phyloP scores from a whole-genome alignment of 176 grass and related monocot species.

The Phoenix roebelenii region DNA sequence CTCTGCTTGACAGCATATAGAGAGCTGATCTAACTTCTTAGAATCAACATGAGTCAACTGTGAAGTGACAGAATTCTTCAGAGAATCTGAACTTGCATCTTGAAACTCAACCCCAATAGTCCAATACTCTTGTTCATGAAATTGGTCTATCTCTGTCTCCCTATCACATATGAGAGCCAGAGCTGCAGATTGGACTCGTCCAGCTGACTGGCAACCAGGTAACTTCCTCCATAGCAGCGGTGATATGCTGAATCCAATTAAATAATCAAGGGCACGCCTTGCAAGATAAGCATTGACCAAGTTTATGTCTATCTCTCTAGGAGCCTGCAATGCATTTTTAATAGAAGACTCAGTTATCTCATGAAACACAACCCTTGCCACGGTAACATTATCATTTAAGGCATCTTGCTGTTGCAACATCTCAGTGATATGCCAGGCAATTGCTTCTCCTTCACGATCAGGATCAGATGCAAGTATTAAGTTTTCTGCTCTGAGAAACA shows the following conservation, averaged over 20 bases:
- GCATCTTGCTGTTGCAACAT: slow-evolving; percentile 89
- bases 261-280: slow-evolving; percentile 83
- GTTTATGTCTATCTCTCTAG: slow-evolving; percentile 64
- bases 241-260: slow-evolving; percentile 93
- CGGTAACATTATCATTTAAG: slow-evolving; percentile 41
- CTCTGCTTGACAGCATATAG: slow-evolving; percentile 53
- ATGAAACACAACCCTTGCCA: slow-evolving; percentile 90
- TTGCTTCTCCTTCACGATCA: slow-evolving; percentile 98
- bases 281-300: slow-evolving; percentile 98
- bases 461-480: slow-evolving; percentile 98
- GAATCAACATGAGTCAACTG: slow-evolving; percentile 62
- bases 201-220: slow-evolving; percentile 89
- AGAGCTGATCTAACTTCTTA: slow-evolving; percentile 73
- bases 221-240: slow-evolving; percentile 94
- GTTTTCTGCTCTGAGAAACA: slow-evolving; percentile 63
- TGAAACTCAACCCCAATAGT: slow-evolving; percentile 45
- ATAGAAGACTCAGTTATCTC: slow-evolving; percentile 70
- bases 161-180: slow-evolving; percentile 85
- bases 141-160: slow-evolving; percentile 78
- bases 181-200: slow-evolving; percentile 92
- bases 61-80: slow-evolving; percentile 30
- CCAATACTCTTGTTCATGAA: slow-evolving; percentile 80
- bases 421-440: slow-evolving; percentile 93
- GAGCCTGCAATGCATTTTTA: slow-evolving; percentile 14
- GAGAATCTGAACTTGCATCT: slow-evolving; percentile 22